phyloP scores from a whole-genome alignment of 139 green algal genomes.

The Coelastrella sp. region DNA sequence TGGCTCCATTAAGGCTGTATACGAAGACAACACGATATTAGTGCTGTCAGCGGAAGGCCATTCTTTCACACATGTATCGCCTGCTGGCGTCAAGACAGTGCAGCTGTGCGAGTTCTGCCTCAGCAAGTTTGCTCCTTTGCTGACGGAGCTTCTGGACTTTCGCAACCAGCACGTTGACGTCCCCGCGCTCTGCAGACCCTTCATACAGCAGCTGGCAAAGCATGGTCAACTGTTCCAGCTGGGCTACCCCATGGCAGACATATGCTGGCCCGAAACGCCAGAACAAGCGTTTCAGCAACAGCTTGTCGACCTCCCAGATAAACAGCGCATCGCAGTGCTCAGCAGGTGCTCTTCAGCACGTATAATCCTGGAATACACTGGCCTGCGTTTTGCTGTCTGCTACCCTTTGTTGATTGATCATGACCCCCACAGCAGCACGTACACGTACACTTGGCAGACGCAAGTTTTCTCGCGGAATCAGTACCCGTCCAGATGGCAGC shows the following conservation, averaged over 20 bases:
- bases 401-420: conserved; percentile 68
- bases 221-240: conserved; percentile 50
- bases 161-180: conserved; percentile 59
- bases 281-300: conserved; percentile 41
- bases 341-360: conserved; percentile 62
- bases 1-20: conserved; percentile 69
- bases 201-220: conserved; percentile 22
- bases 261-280: conserved; percentile 61
- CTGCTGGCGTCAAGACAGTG: conserved; percentile 39
- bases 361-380: conserved; percentile 63
- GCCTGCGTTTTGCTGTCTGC: conserved; percentile 67
- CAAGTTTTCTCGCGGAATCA: conserved; percentile 49
- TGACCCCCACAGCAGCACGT: conserved; percentile 33
- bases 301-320: conserved; percentile 49
- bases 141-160: conserved; percentile 67
- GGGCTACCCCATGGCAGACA: conserved; percentile 53
- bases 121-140: conserved; percentile 44
- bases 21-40: conserved; percentile 70
- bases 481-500: conserved; percentile 53
- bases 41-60: conserved; percentile 57
- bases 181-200: not conserved
- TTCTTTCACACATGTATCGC: conserved; percentile 54
- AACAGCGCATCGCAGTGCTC: conserved; percentile 56
- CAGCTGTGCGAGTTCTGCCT: conserved; percentile 73
- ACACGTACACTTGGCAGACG: conserved; percentile 68